phyloP scores from a whole-genome alignment of 768 basidiomycete genomes.

The Tubosaeta sp. region DNA sequence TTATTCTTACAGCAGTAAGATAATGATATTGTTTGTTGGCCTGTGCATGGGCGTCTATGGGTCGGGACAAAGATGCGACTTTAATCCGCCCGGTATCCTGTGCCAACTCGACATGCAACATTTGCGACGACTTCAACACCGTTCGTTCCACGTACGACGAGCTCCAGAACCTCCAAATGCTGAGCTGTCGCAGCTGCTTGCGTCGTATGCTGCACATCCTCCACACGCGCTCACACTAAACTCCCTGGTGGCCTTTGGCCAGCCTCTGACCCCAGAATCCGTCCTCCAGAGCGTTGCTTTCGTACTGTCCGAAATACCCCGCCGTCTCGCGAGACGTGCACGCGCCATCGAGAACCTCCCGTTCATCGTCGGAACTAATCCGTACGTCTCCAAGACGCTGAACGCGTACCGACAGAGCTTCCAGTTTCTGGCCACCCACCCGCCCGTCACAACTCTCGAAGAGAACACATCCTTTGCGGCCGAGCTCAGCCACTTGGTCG shows the following conservation, averaged over 20 bases:
- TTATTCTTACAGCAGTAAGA: constrained; percentile 11
- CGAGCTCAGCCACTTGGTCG: constrained; percentile 66
- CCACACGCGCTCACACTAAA: constrained; percentile 70
- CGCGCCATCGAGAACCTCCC: constrained; percentile 72
- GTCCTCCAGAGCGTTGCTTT: constrained; percentile 72
- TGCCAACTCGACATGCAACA: not conserved
- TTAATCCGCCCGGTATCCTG: not conserved
- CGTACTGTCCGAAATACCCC: constrained; percentile 71
- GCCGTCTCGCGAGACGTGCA: constrained; percentile 70
- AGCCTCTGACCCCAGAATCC: constrained; percentile 66
- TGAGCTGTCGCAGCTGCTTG: constrained; percentile 56
- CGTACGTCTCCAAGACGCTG: constrained; percentile 72
- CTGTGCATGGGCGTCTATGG: not conserved
- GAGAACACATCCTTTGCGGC: constrained; percentile 69
- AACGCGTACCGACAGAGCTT: constrained; percentile 69
- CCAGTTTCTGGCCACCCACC: constrained; percentile 61
- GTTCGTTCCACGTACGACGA: constrained; percentile 30
- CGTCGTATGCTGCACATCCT: constrained; percentile 57
- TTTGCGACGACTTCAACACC: not conserved
- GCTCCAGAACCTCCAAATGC: constrained; percentile 47
- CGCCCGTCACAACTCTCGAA: constrained; percentile 57
- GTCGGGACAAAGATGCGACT: not conserved
- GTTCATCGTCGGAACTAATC: constrained; percentile 87
- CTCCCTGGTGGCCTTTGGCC: constrained; percentile 70
- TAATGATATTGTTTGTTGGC: not conserved